Conservation (phyloP, 1,139 yeast genomes). For the Suhomyces yuchorum region DNA sequence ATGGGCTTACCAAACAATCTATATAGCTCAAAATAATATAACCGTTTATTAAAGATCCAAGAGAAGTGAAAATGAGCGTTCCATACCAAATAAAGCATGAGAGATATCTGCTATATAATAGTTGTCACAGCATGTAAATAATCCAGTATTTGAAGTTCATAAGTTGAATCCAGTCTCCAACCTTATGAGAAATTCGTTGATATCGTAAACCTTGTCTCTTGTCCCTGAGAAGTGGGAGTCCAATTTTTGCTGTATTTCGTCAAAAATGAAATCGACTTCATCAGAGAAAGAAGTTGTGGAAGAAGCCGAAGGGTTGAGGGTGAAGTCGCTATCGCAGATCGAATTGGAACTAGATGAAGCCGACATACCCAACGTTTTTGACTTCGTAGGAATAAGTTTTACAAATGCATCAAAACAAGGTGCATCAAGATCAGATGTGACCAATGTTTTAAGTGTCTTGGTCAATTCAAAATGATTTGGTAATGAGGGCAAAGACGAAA, state of each 20-base stretch:
- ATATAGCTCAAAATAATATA: slow-evolving; percentile 3
- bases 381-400: slow-evolving; percentile 17
- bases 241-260: slow-evolving; percentile 26
- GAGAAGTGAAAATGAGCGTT: slow-evolving; percentile 1
- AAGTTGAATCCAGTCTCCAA: slow-evolving; percentile 28
- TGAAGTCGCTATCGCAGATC: slow-evolving; percentile 16
- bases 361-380: slow-evolving; percentile 5
- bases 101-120: not conserved
- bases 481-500: slow-evolving; percentile 1
- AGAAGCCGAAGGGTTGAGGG: slow-evolving; percentile 10
- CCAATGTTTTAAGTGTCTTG: slow-evolving; percentile 15
- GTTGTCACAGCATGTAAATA: not conserved
- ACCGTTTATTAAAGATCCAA: slow-evolving; percentile 5
- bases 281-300: slow-evolving; percentile 14
- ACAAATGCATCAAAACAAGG: slow-evolving; percentile 16
- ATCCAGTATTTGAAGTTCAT: not conserved
- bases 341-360: slow-evolving; percentile 13
- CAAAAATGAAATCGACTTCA: slow-evolving; percentile 26
- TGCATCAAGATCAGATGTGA: slow-evolving; percentile 13
- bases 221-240: slow-evolving; percentile 27
- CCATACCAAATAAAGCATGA: not conserved
- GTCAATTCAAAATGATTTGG: slow-evolving; percentile 16
- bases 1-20: not conserved
- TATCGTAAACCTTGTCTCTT: slow-evolving; percentile 30
- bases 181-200: slow-evolving; percentile 26